phyloP scores from a whole-genome alignment of 169 alveolate genomes.

The Theileria equi region DNA sequence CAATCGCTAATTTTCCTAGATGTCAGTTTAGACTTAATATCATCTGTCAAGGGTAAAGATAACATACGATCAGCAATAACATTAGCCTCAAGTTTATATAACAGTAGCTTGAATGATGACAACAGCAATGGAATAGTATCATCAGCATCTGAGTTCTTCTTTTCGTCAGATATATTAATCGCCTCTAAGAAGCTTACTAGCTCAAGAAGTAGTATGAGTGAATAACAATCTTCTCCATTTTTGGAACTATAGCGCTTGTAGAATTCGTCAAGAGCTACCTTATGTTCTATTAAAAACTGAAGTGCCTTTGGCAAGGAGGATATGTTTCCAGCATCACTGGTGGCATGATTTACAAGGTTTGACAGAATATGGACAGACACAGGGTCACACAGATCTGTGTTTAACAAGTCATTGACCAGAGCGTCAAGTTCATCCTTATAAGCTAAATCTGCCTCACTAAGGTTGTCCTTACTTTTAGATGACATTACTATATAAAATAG shows the following conservation, averaged over 20 bases:
- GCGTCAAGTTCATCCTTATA: slow-evolving; percentile 59
- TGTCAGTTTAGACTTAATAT: slow-evolving; percentile 7
- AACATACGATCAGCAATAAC: slow-evolving; percentile 37
- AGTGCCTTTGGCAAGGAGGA: slow-evolving; percentile 62
- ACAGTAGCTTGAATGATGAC: slow-evolving; percentile 31
- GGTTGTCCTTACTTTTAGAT: slow-evolving; percentile 19
- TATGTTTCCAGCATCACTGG: slow-evolving; percentile 40
- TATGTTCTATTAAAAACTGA: slow-evolving; percentile 58
- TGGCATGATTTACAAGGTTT: slow-evolving; percentile 41
- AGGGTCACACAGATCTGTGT: slow-evolving; percentile 3
- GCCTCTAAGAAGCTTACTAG: slow-evolving; percentile 61
- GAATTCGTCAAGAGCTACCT: slow-evolving; percentile 22
- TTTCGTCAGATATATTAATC: slow-evolving; percentile 20
- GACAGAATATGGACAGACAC: slow-evolving; percentile 27
- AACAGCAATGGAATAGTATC: neutral
- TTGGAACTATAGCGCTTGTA: slow-evolving; percentile 8
- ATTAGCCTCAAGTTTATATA: slow-evolving; percentile 53
- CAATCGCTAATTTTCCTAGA: slow-evolving; percentile 49
- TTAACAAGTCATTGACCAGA: slow-evolving; percentile 27
- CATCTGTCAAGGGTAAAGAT: slow-evolving; percentile 5
- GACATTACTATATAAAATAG: too few species aligned
- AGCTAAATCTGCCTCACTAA: slow-evolving; percentile 54
- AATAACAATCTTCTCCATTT: slow-evolving; percentile 9
- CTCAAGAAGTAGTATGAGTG: slow-evolving; percentile 41
- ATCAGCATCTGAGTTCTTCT: neutral